Evolutionary conservation across 768 basidiomycete genomes (phyloP), one percentile per base, ranked within the genome.

Genomic region (Roridomyces roridus): DNA sequence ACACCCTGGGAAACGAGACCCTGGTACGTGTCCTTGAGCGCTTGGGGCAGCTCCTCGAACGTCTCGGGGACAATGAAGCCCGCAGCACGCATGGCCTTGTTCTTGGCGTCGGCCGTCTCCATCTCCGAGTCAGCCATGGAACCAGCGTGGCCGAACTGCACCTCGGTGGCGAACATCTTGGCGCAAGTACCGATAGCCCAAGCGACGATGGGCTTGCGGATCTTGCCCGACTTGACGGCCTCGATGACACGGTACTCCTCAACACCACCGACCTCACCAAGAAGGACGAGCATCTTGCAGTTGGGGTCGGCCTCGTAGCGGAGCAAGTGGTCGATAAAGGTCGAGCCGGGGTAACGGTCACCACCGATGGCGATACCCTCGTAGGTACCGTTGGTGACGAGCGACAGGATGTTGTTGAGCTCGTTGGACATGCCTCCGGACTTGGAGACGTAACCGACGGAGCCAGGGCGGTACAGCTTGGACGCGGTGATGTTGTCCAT

Each of bases 381-480:
- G 79, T 98, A 99, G 61, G 95, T 96, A 66, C 97, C 97, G 79
- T 99, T 96, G 70, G 96, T 98, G 63, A 82, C 84, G 72, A 96
- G 85, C 20, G 94, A 95, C 60, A 99, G 88, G 73, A 99, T 99
- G 83, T 98, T 99, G 90, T 99, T 98, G 68, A 99, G 81, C 77
- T 99, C 96, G 81, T 98, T 98, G 68, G 96, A 98, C 96, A 99
- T 99, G 75, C 96, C 96, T 65, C 96, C 96, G 8, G 96, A 98
- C 80, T 99, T 99, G 75, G 94, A 97, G 71, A 99, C 96, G 75
- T 98, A 99, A 69, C 96, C 96, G 67, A 99, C 92, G 12, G 95
- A 94, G 53, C 96, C 96, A 24, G 95, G 80, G 68, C 96, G 94
- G 85, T 98, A 99, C 60, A 99, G 90, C 82, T 98, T 99, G 60